phyloP scores from a whole-genome alignment of 1,284 basidiomycete genomes.

The Rhizoctonia solani region DNA sequence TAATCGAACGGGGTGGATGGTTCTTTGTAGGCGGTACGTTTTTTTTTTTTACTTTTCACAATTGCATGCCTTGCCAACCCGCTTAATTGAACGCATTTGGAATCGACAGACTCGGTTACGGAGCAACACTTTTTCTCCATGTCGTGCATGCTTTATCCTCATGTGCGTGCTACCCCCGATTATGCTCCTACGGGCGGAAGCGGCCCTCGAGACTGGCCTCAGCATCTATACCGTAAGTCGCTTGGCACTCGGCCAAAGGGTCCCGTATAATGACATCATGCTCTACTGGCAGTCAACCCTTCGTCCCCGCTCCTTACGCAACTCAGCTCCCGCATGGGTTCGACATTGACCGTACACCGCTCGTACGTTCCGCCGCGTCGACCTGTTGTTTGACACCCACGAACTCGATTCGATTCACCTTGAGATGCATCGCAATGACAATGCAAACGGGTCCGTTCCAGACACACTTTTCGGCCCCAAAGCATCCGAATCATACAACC shows the following conservation, averaged over 20 bases:
- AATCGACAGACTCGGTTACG: conserved; percentile 69
- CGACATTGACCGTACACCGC: conserved; percentile 58
- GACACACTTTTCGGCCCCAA: conserved; percentile 58
- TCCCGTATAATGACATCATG: not conserved
- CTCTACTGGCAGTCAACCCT: conserved; percentile 49
- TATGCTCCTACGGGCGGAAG: conserved; percentile 58
- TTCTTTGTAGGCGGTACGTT: conserved; percentile 61
- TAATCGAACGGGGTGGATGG: conserved; percentile 72
- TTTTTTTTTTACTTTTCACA: not conserved
- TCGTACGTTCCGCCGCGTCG: conserved; percentile 67
- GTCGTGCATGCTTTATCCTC: conserved; percentile 65
- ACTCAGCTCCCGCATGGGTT: conserved; percentile 57
- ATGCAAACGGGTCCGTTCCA: conserved; percentile 3
- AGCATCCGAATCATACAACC: conserved; percentile 51
- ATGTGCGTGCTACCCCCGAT: conserved; percentile 64
- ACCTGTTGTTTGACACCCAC: conserved; percentile 57
- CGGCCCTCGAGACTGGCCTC: conserved; percentile 62
- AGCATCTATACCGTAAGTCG: conserved; percentile 54
- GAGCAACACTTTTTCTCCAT: conserved; percentile 73
- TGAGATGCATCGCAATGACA: conserved; percentile 40
- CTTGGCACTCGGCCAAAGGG: not conserved
- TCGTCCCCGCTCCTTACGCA: conserved; percentile 53
- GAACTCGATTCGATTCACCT: conserved; percentile 56
- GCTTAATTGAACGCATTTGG: too few species aligned
- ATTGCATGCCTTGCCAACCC: too few species aligned